Conservation (phyloP, 306 rosid species). For the Oxytropis ochrocephala region DNA sequence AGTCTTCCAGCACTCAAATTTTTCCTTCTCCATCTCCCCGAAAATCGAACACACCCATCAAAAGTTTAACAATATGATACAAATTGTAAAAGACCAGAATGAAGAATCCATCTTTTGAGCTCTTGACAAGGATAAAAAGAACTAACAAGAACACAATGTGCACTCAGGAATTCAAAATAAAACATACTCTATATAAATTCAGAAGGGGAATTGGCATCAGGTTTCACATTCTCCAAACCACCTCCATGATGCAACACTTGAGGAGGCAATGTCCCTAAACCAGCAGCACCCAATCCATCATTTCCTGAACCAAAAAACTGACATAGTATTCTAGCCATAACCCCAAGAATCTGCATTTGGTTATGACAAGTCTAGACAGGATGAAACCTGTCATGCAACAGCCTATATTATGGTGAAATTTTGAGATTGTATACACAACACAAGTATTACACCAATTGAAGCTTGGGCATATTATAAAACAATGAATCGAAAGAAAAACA, state of each 20-base stretch:
- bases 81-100: conserved; percentile 4
- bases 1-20: background rate
- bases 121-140: conserved; percentile 11
- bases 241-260: conserved; percentile 76
- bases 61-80: conserved; percentile 3
- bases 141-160: background rate
- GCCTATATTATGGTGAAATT: no score
- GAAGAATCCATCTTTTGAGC: background rate
- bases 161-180: background rate
- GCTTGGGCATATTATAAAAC: no score
- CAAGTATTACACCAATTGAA: no score
- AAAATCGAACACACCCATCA: background rate
- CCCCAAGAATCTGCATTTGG: conserved; percentile 84
- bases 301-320: conserved; percentile 65
- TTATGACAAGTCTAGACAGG: conserved; percentile 82
- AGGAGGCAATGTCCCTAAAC: conserved; percentile 61
- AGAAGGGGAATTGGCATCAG: conserved; percentile 76
- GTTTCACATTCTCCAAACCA: conserved; percentile 63
- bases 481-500: no score
- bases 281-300: conserved; percentile 62
- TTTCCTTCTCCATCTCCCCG: background rate
- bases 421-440: no score
- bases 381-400: no score
- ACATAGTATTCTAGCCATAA: conserved; percentile 66
- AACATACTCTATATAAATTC: conserved; percentile 55